Percentiles rank a stretch among this genome's conserved stretches.
Conservation (phyloP, 163 green algal species). For the Chlamydomonas reinhardtii region DNA sequence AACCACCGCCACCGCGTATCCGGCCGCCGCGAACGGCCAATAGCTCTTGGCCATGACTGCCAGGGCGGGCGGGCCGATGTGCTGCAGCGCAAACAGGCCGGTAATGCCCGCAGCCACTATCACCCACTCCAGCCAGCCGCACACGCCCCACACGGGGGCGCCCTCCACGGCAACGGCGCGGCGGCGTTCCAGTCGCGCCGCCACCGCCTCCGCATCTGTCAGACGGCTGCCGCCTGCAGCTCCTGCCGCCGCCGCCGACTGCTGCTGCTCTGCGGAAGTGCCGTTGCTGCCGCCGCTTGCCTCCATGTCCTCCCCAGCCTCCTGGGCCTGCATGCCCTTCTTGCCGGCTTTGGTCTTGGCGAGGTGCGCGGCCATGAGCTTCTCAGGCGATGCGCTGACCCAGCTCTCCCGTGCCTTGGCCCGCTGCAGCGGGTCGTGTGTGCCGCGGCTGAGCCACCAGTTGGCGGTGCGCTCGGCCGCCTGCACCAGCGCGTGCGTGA, state of each 20-base stretch:
- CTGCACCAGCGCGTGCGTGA: constrained; percentile 40
- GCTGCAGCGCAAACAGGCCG: constrained; percentile 18
- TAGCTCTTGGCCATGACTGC: constrained; percentile 13
- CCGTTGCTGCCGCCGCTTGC: neutral
- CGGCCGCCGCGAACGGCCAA: constrained; percentile 40
- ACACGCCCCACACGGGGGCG: constrained; percentile 22
- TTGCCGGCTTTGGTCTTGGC: no score
- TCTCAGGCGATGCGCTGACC: neutral
- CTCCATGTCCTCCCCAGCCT: neutral
- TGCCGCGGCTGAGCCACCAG: constrained; percentile 39
- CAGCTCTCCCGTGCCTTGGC: neutral
- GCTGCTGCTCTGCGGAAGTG: neutral
- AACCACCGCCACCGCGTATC: constrained; percentile 43
- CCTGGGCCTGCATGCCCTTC: no score
- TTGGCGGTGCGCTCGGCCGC: constrained; percentile 35
- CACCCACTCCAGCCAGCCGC: constrained; percentile 40
- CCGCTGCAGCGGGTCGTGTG: neutral
- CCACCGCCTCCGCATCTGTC: neutral
- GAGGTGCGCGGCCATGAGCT: neutral
- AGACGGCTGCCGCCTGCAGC: neutral
- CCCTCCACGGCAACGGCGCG: constrained; percentile 37
- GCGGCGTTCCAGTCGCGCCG: neutral
- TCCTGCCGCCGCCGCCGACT: neutral
- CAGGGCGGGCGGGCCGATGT: constrained; percentile 3
- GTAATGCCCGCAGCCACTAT: constrained; percentile 4